Base-by-base conservation (phyloP, 75 land plant species). In the Picea glauca region DNA sequence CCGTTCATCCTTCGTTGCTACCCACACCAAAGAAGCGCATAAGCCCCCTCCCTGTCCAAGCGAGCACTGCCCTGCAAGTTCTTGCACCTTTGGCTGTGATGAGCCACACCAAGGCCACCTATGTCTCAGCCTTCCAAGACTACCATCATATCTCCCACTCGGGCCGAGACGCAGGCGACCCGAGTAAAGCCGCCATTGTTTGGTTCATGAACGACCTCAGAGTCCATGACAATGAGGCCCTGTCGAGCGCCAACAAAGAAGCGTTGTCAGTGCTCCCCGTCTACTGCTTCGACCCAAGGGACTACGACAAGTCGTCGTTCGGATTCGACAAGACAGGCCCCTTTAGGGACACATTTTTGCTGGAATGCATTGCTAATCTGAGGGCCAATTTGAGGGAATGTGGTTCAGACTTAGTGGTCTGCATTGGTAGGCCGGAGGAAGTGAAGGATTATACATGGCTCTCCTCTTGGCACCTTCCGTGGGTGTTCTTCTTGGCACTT, bases 321-420 rank as follows among this genome's bases (percentile, higher is more conserved):
- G 97, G 99, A 32, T 96, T 96, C 80, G 97, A 92, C 73, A 87
- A 90, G 78, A 96, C 97, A 11, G 95, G 95, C 11, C 97, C 99
- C 14, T 89, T 84, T 78, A 84, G 93, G 23, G 93, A 94, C 38
- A 67, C 88, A 11, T 94, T 93, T 81, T 58, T 96, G 61, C 77
- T 96, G 56, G 87, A 93, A 60, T 87, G 97, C 59, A 90, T 93
- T 62, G 73, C 94, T 33, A 89, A 91, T 77, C 81, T 95, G 58
- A 80, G 98, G 67, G 74, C 80, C 67, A 85, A 78, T 73, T 76
- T 94, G 50, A 85, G 81, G 77, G 84, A 80, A 0, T 75, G 87
- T 33, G 98, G 98, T 40, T 92, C 99, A 23, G 97, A 96, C 38
- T 57, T 96, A 6, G 87, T 96, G 58, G 91, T 96, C 11, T 72